phyloP scores from a whole-genome alignment of 768 basidiomycete species.

The Tubosaeta brunneosetosa region DNA sequence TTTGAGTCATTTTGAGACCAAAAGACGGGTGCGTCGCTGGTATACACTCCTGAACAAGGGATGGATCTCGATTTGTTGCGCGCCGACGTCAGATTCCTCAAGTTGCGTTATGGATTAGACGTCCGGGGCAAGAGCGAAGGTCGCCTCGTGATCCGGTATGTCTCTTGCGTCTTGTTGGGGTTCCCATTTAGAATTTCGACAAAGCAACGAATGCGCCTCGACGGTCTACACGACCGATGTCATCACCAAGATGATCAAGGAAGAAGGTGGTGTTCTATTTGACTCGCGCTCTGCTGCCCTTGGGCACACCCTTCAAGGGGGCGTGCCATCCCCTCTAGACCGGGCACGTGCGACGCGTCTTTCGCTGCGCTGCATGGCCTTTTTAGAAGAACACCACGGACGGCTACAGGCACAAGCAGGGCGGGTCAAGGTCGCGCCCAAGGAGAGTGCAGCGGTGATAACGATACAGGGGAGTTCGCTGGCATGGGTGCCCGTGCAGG shows the following conservation, averaged over 20 bases:
- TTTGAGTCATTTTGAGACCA: neutral
- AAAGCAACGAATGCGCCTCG: conserved; percentile 82
- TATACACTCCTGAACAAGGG: conserved; percentile 91
- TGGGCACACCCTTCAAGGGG: conserved; percentile 96
- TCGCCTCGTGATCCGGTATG: conserved; percentile 85
- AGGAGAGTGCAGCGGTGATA: conserved; percentile 80
- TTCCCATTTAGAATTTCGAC: neutral
- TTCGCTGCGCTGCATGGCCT: conserved; percentile 88
- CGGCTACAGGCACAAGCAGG: conserved; percentile 45
- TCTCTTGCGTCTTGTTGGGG: neutral
- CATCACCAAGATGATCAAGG: conserved; percentile 89
- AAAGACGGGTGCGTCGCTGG: conserved; percentile 85
- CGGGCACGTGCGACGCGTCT: conserved; percentile 87
- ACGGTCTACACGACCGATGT: conserved; percentile 87
- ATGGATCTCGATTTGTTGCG: conserved; percentile 79
- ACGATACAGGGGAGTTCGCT: conserved; percentile 82
- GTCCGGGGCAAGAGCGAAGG: conserved; percentile 89
- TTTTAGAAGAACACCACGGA: conserved; percentile 80
- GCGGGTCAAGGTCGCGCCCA: conserved; percentile 50
- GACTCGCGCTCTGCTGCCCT: conserved; percentile 95
- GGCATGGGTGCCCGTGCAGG: conserved; percentile 77
- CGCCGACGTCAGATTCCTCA: conserved; percentile 84
- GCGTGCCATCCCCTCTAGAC: conserved; percentile 92
- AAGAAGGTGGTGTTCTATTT: conserved; percentile 89
- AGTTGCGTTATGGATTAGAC: conserved; percentile 79